Percentiles rank a stretch among this genome's conserved stretches.
Conservation (phyloP, 768 basidiomycete species). For the Amanita exitialis region DNA sequence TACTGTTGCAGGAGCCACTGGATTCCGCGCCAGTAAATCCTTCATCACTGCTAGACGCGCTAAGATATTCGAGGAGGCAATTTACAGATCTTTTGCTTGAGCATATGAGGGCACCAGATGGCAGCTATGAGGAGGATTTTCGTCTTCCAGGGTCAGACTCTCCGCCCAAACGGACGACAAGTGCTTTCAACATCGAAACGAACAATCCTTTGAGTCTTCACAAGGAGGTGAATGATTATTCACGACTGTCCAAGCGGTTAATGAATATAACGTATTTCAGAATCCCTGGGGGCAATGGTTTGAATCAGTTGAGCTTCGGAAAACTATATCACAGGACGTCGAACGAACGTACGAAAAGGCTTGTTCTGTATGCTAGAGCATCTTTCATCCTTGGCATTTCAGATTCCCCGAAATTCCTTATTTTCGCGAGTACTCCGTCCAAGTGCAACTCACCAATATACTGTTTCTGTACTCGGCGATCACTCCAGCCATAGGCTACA, state of each 20-base stretch:
- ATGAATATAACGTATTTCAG: constrained; percentile 22
- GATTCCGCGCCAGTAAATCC: constrained; percentile 2
- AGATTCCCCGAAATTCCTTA: constrained; percentile 96
- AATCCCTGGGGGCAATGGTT: constrained; percentile 98
- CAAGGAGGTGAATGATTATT: constrained; percentile 39
- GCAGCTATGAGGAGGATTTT: constrained; percentile 66
- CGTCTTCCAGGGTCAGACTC: constrained; percentile 38
- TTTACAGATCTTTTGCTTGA: constrained; percentile 53
- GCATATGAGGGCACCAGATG: constrained; percentile 80
- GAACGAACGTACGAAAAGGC: constrained; percentile 71
- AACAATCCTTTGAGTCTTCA: constrained; percentile 81
- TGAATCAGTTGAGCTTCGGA: constrained; percentile 76
- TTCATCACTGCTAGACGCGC: constrained; percentile 18
- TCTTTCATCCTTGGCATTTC: constrained; percentile 3
- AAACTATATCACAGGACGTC: constrained; percentile 88
- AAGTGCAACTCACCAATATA: constrained; percentile 74
- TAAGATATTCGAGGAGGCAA: constrained; percentile 40
- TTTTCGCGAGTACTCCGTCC: constrained; percentile 70
- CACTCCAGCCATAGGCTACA: constrained; percentile 81
- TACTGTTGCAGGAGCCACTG: constrained; percentile 1
- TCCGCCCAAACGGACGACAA: constrained; percentile 21
- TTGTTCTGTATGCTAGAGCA: neutral
- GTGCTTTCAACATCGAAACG: constrained; percentile 41
- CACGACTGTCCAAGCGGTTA: neutral
- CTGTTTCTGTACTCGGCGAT: constrained; percentile 76